Base-by-base conservation (phyloP, 2,329 filamentous ascomycete genomes). In the Aspergillus sp. region DNA sequence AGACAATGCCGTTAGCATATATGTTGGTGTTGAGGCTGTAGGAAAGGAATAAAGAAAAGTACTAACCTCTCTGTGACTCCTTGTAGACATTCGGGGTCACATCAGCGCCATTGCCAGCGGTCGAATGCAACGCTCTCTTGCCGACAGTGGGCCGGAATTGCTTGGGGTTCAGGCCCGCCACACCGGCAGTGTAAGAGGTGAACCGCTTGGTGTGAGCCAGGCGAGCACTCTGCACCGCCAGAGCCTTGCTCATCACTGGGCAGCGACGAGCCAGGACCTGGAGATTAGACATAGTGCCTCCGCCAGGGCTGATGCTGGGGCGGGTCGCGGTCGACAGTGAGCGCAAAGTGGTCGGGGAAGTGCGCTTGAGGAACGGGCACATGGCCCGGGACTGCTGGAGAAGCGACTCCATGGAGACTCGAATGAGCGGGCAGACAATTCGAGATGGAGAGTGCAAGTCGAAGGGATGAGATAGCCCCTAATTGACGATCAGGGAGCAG, bases 201-300 rank as follows among this genome's bases (percentile, higher is more conserved):
- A 78, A 78, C 8, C 73, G 71, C 70, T 77, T 78, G 54, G 74
- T 63, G 53, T 66, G 67, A 23, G 71, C 72, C 61, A 80, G 68
- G 51, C 78, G 76, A 49, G 78, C 74, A 63, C 77, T 80, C 83
- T 97, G 94, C 41, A 97, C 89, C 63, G 92, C 90, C 76, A 99
- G 86, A 44, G 95, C 95, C 84, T 97, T 96, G 78, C 93, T 94
- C 95, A 99, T 99, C 78, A 99, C 90, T 61, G 95, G 95, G 85
- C 95, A 99, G 77, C 94, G 92, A 74, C 92, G 89, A 71, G 92
- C 95, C 73, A 96, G 88, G 68, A 95, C 87, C 83, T 98, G 95
- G 71, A 99, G 85, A 81, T 96, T 98, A 73, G 92, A 96, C 87
- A 98, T 96, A 79, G 91, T 92, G 72, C 93, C 92, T 68, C 93